These are phyloP conservation scores for Penicillium macrosclerotiorum DNA, from an alignment of 495 filamentous ascomycete species.

Conservation along the genomic window DNA sequence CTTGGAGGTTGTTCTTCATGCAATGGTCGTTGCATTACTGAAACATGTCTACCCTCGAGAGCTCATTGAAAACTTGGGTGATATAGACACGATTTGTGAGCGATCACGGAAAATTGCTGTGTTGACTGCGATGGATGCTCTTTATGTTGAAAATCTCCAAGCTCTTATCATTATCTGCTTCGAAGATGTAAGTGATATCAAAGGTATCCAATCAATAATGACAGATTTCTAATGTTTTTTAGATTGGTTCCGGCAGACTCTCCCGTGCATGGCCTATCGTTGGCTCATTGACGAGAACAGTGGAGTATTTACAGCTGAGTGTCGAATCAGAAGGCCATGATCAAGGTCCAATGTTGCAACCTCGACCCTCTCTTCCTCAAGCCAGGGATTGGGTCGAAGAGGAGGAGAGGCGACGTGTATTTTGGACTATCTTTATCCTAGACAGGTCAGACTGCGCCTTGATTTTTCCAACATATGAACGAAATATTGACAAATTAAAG, in stretches of 20 bases:
- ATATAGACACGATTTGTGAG: neutral
- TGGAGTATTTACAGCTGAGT: neutral
- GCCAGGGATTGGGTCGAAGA: constrained; percentile 40
- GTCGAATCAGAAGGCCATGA: neutral
- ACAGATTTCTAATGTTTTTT: neutral
- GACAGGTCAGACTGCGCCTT: too few relatives aligned
- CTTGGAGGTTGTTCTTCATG: constrained; percentile 9
- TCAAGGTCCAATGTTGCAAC: neutral
- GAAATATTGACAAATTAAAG: too few relatives aligned
- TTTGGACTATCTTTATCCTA: constrained; percentile 41
- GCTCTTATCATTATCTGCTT: constrained; percentile 37
- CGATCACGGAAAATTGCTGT: constrained; percentile 24
- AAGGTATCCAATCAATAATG: neutral
- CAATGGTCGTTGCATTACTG: constrained; percentile 7
- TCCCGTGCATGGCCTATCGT: constrained; percentile 3
- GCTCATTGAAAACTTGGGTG: neutral
- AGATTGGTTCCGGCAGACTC: constrained; percentile 10
- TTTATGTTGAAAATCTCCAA: constrained; percentile 38
- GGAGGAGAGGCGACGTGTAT: constrained; percentile 50
- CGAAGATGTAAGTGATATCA: constrained; percentile 24
- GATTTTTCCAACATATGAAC: too few relatives aligned
- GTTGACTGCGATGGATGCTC: constrained; percentile 30
- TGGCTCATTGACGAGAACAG: constrained; percentile 2
- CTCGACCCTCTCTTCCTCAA: neutral
- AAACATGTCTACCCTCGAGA: neutral